A percentile compares a stretch with the other conserved stretches of the same genome.
Conservation (phyloP, 768 basidiomycete species). For the Mycena epipterygia region DNA sequence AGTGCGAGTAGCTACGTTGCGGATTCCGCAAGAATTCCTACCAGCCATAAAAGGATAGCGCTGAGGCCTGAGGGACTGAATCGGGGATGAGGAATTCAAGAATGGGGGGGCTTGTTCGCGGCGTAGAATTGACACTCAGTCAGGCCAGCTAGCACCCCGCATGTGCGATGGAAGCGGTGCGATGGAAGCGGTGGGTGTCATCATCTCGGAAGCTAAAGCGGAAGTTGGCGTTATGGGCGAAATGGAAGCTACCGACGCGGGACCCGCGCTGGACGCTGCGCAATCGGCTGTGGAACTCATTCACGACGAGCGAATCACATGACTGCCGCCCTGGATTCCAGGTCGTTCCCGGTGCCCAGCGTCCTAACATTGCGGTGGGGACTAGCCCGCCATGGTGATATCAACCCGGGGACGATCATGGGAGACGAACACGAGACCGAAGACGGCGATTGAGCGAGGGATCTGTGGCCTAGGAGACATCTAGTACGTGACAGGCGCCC, state of each 20-base stretch:
- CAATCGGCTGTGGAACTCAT: constrained; percentile 19
- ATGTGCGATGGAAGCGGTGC: constrained; percentile 25
- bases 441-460: constrained; percentile 26
- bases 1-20: constrained; percentile 1
- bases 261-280: constrained; percentile 19
- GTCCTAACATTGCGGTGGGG: constrained; percentile 20
- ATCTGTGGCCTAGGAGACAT: constrained; percentile 15
- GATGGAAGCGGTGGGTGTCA: constrained; percentile 23
- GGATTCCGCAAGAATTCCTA: constrained; percentile 18
- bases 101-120: constrained; percentile 6
- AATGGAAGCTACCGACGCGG: constrained; percentile 27
- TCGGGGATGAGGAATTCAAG: constrained; percentile 1
- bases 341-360: constrained; percentile 13
- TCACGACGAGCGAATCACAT: constrained; percentile 21
- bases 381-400: constrained; percentile 17
- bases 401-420: constrained; percentile 19
- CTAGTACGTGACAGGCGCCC: constrained; percentile 16
- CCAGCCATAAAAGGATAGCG: constrained; percentile 3
- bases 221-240: constrained; percentile 21
- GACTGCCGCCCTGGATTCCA: constrained; percentile 14
- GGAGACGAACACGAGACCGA: constrained; percentile 20
- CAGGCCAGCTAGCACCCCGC: constrained; percentile 7
- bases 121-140: constrained; percentile 15
- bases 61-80: neutral
- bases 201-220: constrained; percentile 17